Evolutionary conservation across 2,329 filamentous ascomycete genomes (phyloP).

Genomic region (Phialocephala sp.): DNA sequence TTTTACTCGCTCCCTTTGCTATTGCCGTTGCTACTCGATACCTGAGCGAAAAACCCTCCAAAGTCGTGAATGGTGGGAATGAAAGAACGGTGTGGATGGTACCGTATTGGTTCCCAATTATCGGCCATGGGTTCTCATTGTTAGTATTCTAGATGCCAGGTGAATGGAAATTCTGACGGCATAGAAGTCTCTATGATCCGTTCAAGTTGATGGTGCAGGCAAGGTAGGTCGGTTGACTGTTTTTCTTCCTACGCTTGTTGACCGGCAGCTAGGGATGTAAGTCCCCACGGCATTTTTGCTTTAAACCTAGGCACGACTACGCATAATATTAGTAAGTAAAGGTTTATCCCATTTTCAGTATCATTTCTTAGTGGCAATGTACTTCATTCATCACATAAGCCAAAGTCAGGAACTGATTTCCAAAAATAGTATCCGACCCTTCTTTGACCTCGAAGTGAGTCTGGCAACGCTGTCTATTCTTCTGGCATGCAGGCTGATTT

Average conservation of each 20-base stretch:
- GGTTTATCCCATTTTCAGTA: neutral
- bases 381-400: neutral
- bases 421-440: neutral
- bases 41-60: constrained; percentile 30
- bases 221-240: constrained; percentile 26
- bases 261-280: constrained; percentile 31
- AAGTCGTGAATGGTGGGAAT: constrained; percentile 17
- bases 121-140: constrained; percentile 59
- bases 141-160: constrained; percentile 44
- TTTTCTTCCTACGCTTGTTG: neutral
- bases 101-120: constrained; percentile 64
- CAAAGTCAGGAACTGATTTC: constrained; percentile 20
- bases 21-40: constrained; percentile 35
- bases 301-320: constrained; percentile 36
- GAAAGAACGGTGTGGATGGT: constrained; percentile 50
- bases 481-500: neutral
- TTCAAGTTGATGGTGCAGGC: constrained; percentile 32
- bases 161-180: constrained; percentile 48
- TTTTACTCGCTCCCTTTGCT: constrained; percentile 31
- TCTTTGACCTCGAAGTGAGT: neutral
- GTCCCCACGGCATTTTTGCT: constrained; percentile 39
- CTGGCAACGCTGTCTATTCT: no score
- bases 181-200: constrained; percentile 34
- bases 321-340: constrained; percentile 38
- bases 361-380: neutral